Conservation (phyloP, 1,284 basidiomycete species). For the Butyriboletus appendiculatus region DNA sequence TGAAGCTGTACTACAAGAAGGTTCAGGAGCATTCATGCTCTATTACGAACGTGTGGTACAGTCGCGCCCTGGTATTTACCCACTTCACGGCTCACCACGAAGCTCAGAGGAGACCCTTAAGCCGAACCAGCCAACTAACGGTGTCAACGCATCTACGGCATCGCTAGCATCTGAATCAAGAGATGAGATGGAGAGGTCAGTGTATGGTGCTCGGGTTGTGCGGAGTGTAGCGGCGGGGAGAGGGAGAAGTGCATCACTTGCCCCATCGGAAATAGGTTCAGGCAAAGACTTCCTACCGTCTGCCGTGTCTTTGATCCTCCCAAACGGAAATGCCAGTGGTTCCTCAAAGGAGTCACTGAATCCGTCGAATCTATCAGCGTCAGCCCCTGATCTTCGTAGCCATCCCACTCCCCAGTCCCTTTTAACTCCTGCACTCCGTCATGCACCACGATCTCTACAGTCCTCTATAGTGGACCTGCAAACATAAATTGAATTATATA, state of each 20-base stretch:
- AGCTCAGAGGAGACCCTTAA: slow-evolving; percentile 66
- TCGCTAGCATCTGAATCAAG: slow-evolving; percentile 40
- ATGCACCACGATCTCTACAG: slow-evolving; percentile 11
- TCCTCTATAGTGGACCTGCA: slow-evolving; percentile 15
- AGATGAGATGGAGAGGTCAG: slow-evolving; percentile 24
- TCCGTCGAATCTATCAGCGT: slow-evolving; percentile 23
- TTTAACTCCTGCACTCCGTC: slow-evolving; percentile 11
- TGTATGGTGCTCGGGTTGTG: slow-evolving; percentile 51
- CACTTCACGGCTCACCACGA: slow-evolving; percentile 36
- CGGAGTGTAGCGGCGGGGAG: slow-evolving; percentile 55
- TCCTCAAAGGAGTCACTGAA: slow-evolving; percentile 6
- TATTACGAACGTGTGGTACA: slow-evolving; percentile 81
- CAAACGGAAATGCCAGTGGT: slow-evolving; percentile 27
- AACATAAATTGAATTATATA: slow-evolving; percentile 23
- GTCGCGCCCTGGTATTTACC: slow-evolving; percentile 33
- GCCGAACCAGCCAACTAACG: slow-evolving; percentile 43
- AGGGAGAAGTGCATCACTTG: slow-evolving; percentile 37
- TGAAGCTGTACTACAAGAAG: slow-evolving; percentile 72
- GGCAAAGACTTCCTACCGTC: slow-evolving; percentile 8
- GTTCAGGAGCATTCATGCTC: slow-evolving; percentile 81
- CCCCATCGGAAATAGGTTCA: slow-evolving; percentile 27
- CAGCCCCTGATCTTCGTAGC: slow-evolving; percentile 28
- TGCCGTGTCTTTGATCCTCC: slow-evolving; percentile 12
- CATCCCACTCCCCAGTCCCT: slow-evolving; percentile 9
- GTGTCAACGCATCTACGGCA: slow-evolving; percentile 42